Base-by-base conservation (phyloP, 495 filamentous ascomycete species). In the Penicillium steckii region DNA sequence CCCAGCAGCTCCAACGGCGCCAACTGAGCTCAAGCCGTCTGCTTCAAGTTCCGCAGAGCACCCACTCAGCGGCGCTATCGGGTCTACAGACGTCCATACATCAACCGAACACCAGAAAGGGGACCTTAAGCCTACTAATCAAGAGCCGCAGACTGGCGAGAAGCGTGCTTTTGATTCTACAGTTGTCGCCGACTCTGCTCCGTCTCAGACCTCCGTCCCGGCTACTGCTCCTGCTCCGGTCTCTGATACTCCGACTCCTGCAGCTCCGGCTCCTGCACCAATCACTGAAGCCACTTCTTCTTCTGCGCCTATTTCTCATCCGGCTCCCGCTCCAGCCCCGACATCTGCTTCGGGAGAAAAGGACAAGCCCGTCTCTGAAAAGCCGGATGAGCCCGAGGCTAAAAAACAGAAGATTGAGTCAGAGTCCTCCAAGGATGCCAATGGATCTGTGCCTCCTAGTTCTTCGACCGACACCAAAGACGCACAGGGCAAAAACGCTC, bases 321-420 rank as follows among this genome's bases (percentile, higher is more conserved):
- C 33, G 33, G 33, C 33, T 15, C 33, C 29, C 29, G 18, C 40
- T 43, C 15, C 41, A 44, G 38, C 15, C 13, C 19, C 40, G 8
- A 41, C 25, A 12, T 30, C 55, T 29, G 40, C 25, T 19, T 13
- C 30, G 10, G 42, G 29, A 5, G 50, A 55, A 17, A 25, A 47
- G 8, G 62, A 58, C 8, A 48, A 69, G 9, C 10, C 52, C 12
- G 29, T n/a, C 32, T 17, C 24, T n/a, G 56, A 60, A 29, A 27
- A 56, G 13, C 18, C 54, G 1, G 51, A 50, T 8, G 60, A 63
- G 44, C 60, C 60, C 15, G 49, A 53, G 9, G 24, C 51, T 10
- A 68, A 74, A 44, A 72, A 68, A 52, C 63, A 60, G 38, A 74
- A 66, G 50, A 65, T 59, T 12, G 57, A 54, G 4, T 47, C 56